Evolutionary conservation across 2,329 filamentous ascomycete species (phyloP).

Genomic region (Purpureocillium lavendulum): DNA sequence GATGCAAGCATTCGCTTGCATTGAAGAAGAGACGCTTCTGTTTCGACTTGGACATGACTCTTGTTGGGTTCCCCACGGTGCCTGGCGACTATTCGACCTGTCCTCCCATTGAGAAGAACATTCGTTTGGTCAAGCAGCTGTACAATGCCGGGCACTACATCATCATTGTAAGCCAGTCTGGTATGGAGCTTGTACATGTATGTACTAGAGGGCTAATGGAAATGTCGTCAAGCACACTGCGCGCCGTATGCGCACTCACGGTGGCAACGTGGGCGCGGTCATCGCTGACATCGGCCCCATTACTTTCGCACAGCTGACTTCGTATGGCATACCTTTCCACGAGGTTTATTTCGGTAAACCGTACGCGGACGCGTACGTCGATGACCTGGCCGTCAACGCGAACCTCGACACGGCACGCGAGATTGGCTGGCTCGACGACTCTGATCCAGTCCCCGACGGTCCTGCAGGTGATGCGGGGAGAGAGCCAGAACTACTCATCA

Average conservation of each 20-base stretch:
- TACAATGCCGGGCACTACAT: slow-evolving; percentile 20
- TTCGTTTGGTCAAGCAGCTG: slow-evolving; percentile 17
- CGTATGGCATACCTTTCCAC: slow-evolving; percentile 18
- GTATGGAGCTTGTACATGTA: slow-evolving; percentile 6
- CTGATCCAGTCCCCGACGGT: slow-evolving; percentile 2
- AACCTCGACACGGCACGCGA: slow-evolving; percentile 19
- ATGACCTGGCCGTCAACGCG: slow-evolving; percentile 17
- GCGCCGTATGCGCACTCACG: slow-evolving; percentile 10
- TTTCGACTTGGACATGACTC: slow-evolving; percentile 21
- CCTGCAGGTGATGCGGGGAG: slow-evolving; percentile 6
- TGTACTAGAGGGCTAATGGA: neutral
- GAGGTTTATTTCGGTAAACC: slow-evolving; percentile 21
- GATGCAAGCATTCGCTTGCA: slow-evolving; percentile 5
- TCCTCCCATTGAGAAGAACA: slow-evolving; percentile 19
- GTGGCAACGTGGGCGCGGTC: slow-evolving; percentile 17
- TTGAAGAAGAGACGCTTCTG: slow-evolving; percentile 20
- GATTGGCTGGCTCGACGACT: slow-evolving; percentile 19
- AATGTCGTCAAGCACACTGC: neutral
- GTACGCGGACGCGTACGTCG: slow-evolving; percentile 20
- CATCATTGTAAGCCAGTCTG: slow-evolving; percentile 21
- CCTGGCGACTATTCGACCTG: slow-evolving; percentile 19
- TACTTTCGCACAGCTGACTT: slow-evolving; percentile 16
- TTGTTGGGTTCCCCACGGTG: slow-evolving; percentile 17
- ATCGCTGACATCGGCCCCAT: slow-evolving; percentile 16
- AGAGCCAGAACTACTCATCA: too few relatives aligned